A percentile compares a stretch with the other conserved stretches of the same genome.
phyloP scores from a whole-genome alignment of 2,329 filamentous ascomycete genomes.

The Ophiocordyceps camponoti-leonardi region DNA sequence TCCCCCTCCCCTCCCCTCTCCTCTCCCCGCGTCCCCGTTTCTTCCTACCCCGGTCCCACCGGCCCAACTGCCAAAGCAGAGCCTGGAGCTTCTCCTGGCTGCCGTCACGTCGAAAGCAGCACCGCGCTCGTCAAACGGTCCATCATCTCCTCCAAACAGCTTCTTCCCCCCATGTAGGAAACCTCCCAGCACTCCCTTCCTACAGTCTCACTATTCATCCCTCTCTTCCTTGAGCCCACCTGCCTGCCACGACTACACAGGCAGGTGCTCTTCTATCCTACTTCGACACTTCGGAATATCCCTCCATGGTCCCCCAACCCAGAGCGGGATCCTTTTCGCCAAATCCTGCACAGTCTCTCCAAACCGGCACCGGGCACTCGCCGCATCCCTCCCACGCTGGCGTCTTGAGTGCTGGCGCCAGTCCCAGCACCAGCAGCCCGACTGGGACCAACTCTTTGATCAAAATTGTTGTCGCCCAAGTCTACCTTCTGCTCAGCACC shows the following conservation, averaged over 20 bases:
- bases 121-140: neutral
- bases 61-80: neutral
- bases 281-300: conserved; percentile 17
- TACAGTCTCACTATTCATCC: conserved; percentile 10
- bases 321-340: conserved; percentile 48
- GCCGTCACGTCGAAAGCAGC: neutral
- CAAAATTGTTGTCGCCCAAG: conserved; percentile 89
- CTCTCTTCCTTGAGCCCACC: conserved; percentile 10
- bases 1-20: neutral
- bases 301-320: conserved; percentile 41
- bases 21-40: neutral
- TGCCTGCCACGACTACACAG: conserved; percentile 17
- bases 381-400: conserved; percentile 39
- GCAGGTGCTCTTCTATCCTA: conserved; percentile 17
- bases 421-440: conserved; percentile 44
- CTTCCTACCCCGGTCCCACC: conserved; percentile 1
- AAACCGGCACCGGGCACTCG: conserved; percentile 38
- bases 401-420: conserved; percentile 41
- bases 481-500: conserved; percentile 84
- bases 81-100: neutral
- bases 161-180: conserved; percentile 17
- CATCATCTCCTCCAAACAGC: conserved; percentile 1
- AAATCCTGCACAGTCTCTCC: conserved; percentile 39
- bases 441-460: conserved; percentile 52
- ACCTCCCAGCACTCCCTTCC: conserved; percentile 8